Conservation (phyloP, 768 basidiomycete genomes). For the Termitomyces sp. region DNA sequence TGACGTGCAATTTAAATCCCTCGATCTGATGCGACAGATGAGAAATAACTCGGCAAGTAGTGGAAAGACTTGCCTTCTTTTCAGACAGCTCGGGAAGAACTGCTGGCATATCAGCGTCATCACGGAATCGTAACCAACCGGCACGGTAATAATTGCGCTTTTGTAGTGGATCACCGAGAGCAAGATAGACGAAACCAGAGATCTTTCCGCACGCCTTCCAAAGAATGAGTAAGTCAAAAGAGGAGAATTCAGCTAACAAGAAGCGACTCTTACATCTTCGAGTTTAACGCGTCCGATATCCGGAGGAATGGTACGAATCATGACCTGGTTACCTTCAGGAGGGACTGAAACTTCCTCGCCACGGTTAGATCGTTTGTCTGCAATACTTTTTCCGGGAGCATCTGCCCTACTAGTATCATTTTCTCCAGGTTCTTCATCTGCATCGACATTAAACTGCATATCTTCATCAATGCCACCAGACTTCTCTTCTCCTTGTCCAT, state of each 20-base stretch:
- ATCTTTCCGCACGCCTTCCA: constrained; percentile 68
- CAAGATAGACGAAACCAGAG: constrained; percentile 83
- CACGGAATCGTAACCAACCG: constrained; percentile 86
- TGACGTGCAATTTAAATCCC: constrained; percentile 90
- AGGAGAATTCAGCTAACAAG: background rate
- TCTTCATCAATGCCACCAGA: constrained; percentile 55
- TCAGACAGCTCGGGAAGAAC: constrained; percentile 75
- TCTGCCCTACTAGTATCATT: constrained; percentile 51
- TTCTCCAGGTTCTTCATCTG: constrained; percentile 66
- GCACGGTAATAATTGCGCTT: constrained; percentile 94
- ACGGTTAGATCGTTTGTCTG: constrained; percentile 46
- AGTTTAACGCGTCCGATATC: constrained; percentile 86
- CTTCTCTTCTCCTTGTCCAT: constrained; percentile 52
- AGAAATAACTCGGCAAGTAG: background rate
- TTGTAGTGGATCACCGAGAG: constrained; percentile 86
- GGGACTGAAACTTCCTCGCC: constrained; percentile 69
- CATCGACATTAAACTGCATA: constrained; percentile 68
- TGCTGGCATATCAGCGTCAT: constrained; percentile 75
- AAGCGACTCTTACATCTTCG: constrained; percentile 63
- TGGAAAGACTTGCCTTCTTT: constrained; percentile 59
- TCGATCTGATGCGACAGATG: constrained; percentile 61
- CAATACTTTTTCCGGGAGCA: constrained; percentile 48
- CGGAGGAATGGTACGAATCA: constrained; percentile 93
- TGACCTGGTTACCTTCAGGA: constrained; percentile 84
- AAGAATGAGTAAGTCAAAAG: constrained; percentile 5